A percentile compares a stretch with the other conserved stretches of the same genome.
Conservation (phyloP, 305 asterid species). For the Solanum hybrid region DNA sequence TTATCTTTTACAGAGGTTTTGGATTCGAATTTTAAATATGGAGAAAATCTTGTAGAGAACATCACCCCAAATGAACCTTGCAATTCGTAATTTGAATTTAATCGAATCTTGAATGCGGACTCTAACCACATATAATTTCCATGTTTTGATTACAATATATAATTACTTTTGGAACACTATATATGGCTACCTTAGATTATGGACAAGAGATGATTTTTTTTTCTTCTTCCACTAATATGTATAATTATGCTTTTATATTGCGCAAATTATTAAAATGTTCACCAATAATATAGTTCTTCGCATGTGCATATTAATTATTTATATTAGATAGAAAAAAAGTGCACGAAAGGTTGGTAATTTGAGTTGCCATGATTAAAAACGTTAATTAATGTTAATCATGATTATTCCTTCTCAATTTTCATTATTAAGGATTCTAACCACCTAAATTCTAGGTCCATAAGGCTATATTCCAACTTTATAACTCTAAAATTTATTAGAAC, state of each 20-base stretch:
- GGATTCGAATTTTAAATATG: too few relatives aligned
- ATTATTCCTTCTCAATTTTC: neutral
- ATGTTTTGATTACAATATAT: neutral
- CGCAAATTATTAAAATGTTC: neutral
- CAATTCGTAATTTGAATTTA: too few relatives aligned
- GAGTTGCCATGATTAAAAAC: neutral
- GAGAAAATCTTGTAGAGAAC: neutral
- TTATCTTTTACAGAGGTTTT: too few relatives aligned
- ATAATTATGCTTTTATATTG: neutral
- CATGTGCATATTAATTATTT: neutral
- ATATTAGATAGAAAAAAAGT: neutral
- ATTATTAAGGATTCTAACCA: neutral
- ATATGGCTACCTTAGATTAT: neutral
- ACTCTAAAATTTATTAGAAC: neutral
- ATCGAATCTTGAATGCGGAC: neutral
- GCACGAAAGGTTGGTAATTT: neutral
- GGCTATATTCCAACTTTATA: neutral
- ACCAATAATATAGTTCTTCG: neutral
- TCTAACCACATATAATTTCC: neutral
- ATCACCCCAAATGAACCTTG: accelerated
- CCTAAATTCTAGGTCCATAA: neutral
- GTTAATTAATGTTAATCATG: neutral
- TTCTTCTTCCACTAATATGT: neutral
- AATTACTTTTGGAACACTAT: neutral
- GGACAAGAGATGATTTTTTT: neutral